Evolutionary conservation across 139 green algal species (phyloP).

Genomic region (Chlorella sp.): DNA sequence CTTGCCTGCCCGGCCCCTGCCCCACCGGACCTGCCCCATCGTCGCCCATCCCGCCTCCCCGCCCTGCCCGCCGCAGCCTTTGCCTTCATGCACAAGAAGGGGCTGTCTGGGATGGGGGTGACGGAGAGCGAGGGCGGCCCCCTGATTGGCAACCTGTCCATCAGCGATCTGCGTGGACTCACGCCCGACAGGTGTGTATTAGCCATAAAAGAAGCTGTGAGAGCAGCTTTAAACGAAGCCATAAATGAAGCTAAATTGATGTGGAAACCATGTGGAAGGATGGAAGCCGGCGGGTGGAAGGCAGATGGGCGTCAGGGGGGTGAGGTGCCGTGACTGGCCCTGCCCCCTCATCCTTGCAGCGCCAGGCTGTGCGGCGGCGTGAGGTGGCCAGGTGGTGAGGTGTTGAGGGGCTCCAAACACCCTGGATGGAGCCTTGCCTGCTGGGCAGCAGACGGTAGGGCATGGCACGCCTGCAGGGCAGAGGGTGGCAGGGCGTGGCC

Average conservation of each 20-base stretch:
- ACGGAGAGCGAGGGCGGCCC: slow-evolving; percentile 3
- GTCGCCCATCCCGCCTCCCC: background rate
- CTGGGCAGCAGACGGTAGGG: too few relatives aligned
- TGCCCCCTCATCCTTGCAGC: background rate
- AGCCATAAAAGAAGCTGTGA: too few relatives aligned
- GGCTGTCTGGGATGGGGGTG: slow-evolving; percentile 35
- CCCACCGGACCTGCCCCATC: background rate
- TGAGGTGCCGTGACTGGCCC: background rate
- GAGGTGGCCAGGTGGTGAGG: too few relatives aligned
- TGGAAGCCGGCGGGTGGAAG: too few relatives aligned
- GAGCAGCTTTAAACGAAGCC: too few relatives aligned
- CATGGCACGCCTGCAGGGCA: background rate
- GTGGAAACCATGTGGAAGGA: too few relatives aligned
- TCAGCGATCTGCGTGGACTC: slow-evolving; percentile 41
- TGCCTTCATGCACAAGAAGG: slow-evolving; percentile 31
- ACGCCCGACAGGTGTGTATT: slow-evolving; percentile 30
- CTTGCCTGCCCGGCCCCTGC: background rate
- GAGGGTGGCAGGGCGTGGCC: too few relatives aligned
- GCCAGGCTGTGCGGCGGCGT: too few relatives aligned
- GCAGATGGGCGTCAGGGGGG: too few relatives aligned
- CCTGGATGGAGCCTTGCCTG: too few relatives aligned
- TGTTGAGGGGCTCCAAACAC: too few relatives aligned
- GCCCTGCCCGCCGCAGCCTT: slow-evolving; percentile 9
- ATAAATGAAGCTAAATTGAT: too few relatives aligned
- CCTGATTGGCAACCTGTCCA: slow-evolving; percentile 36